Evolutionary conservation across 768 basidiomycete genomes (phyloP).

Genomic region (Russula emetica): DNA sequence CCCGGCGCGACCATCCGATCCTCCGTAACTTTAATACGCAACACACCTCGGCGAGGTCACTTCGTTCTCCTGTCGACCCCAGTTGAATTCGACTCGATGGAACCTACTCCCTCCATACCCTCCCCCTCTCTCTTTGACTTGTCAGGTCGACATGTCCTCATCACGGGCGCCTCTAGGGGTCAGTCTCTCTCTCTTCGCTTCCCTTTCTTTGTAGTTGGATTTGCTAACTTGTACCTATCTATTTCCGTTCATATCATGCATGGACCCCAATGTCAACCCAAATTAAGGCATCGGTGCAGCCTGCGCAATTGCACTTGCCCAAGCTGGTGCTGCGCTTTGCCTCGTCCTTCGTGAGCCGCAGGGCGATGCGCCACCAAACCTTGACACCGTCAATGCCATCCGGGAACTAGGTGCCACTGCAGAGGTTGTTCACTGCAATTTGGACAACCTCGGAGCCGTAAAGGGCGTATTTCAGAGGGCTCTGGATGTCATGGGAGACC

Average conservation of each 20-base stretch:
- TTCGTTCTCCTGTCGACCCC: neutral
- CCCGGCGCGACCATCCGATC: conserved; percentile 18
- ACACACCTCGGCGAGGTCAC: neutral
- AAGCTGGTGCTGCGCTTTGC: conserved; percentile 51
- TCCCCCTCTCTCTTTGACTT: conserved; percentile 64
- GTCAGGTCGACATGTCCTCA: conserved; percentile 60
- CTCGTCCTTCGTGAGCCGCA: conserved; percentile 45
- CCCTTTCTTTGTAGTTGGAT: conserved; percentile 3
- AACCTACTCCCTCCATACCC: conserved; percentile 47
- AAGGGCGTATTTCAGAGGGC: conserved; percentile 47
- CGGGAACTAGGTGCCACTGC: conserved; percentile 36
- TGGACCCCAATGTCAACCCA: conserved; percentile 1
- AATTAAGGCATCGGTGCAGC: conserved; percentile 50
- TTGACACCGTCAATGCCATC: conserved; percentile 38
- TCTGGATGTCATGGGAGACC: conserved; percentile 46
- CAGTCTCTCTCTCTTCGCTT: conserved; percentile 29
- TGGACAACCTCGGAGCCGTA: conserved; percentile 48
- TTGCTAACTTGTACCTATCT: conserved; percentile 9
- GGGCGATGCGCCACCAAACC: conserved; percentile 35
- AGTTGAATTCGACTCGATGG: conserved; percentile 41
- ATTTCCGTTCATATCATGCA: conserved; percentile 7
- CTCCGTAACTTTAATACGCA: conserved; percentile 7
- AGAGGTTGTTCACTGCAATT: conserved; percentile 53
- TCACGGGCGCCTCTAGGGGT: conserved; percentile 81
- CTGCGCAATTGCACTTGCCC: conserved; percentile 50